Percentiles rank a stretch among this genome's conserved stretches.
phyloP scores from a whole-genome alignment of 2,329 filamentous ascomycete genomes.

The Cyphellophora attinorum region DNA sequence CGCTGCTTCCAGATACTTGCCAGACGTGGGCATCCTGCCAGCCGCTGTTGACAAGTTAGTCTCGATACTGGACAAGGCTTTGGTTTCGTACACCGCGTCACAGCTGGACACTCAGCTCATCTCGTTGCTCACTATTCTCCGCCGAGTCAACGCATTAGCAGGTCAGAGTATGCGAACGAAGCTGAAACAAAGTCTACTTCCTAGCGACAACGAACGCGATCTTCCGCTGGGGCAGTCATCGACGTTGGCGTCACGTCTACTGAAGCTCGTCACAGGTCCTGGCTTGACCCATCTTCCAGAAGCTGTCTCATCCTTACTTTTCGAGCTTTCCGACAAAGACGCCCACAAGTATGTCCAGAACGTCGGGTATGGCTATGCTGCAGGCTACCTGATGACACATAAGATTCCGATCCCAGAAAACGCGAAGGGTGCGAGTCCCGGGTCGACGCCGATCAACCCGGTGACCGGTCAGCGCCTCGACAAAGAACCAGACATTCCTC shows the following conservation, averaged over 20 bases:
- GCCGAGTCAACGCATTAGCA: conserved; percentile 60
- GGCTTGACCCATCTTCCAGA: conserved; percentile 62
- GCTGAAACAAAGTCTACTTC: conserved; percentile 62
- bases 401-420: conserved; percentile 67
- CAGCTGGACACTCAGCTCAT: conserved; percentile 65
- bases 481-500: conserved; percentile 31
- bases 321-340: conserved; percentile 76
- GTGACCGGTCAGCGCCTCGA: conserved; percentile 78
- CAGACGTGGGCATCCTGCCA: conserved; percentile 31
- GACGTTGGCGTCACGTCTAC: conserved; percentile 64
- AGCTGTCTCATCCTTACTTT: conserved; percentile 69
- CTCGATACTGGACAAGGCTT: conserved; percentile 58
- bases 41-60: conserved; percentile 50
- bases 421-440: conserved; percentile 43
- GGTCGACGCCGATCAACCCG: conserved; percentile 55
- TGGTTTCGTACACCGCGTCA: conserved; percentile 52
- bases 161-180: conserved; percentile 51
- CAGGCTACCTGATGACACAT: conserved; percentile 78
- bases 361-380: conserved; percentile 88
- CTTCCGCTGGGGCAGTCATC: conserved; percentile 66
- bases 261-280: conserved; percentile 68
- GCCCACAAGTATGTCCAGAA: conserved; percentile 75
- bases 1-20: conserved; percentile 26
- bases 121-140: conserved; percentile 65
- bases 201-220: conserved; percentile 65